These are phyloP conservation scores for Microbotryomycetes sp. DNA, from an alignment of 1,284 basidiomycete species.

Conservation along the genomic window DNA sequence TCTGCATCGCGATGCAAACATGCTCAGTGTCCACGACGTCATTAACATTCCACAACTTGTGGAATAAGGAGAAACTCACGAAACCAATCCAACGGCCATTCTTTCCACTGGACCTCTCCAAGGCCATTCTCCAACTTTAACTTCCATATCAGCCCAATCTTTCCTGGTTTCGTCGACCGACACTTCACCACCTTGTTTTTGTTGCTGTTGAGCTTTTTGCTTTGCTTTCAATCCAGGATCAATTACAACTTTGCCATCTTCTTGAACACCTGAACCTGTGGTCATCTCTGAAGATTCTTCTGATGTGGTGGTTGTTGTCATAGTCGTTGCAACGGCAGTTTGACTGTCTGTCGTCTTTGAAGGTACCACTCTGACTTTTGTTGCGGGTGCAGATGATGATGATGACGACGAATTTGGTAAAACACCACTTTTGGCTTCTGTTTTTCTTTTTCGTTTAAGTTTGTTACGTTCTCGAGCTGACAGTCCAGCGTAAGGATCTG, in stretches of 20 bases:
- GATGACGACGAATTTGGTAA: conserved; percentile 47
- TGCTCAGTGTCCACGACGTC: too few relatives aligned
- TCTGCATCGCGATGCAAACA: conserved; percentile 43
- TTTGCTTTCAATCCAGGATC: conserved; percentile 35
- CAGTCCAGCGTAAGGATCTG: conserved; percentile 22
- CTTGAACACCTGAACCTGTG: neutral
- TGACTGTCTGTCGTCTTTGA: conserved; percentile 8
- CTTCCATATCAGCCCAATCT: conserved; percentile 34
- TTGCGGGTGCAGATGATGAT: conserved; percentile 25
- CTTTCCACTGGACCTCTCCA: conserved; percentile 81
- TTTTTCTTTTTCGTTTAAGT: conserved; percentile 82
- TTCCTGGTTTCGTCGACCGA: conserved; percentile 31
- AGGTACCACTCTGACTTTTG: conserved; percentile 27
- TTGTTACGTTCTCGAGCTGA: conserved; percentile 80
- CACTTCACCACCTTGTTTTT: conserved; percentile 27
- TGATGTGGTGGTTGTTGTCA: neutral
- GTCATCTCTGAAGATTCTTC: neutral
- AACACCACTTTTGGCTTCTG: conserved; percentile 55
- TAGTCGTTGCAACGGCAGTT: neutral
- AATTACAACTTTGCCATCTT: conserved; percentile 19
- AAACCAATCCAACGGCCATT: conserved; percentile 78
- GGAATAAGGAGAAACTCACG: too few relatives aligned
- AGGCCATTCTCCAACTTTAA: conserved; percentile 61
- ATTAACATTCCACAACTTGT: too few relatives aligned
- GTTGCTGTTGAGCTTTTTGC: conserved; percentile 10